Evolutionary conservation across 441 rosid genomes (phyloP).

Genomic region (Gossypium aridum): DNA sequence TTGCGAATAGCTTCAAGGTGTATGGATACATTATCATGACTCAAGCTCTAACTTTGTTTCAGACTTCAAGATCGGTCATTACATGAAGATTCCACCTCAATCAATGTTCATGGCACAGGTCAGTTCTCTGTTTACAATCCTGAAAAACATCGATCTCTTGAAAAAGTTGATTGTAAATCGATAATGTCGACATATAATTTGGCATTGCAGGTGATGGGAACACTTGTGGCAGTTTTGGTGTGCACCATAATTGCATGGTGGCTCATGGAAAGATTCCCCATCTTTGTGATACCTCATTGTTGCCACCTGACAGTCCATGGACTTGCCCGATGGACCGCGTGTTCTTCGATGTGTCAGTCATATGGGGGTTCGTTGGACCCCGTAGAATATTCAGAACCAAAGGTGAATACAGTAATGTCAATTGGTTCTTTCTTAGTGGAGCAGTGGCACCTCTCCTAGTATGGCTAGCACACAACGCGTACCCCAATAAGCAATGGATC

Average conservation of each 20-base stretch:
- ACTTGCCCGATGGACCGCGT: conserved; percentile 57
- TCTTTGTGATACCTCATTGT: conserved; percentile 46
- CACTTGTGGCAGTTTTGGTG: conserved; percentile 38
- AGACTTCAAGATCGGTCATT: conserved; percentile 75
- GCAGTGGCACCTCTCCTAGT: conserved; percentile 59
- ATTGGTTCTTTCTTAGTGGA: conserved; percentile 70
- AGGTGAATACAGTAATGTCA: conserved; percentile 53
- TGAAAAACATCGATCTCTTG: not conserved
- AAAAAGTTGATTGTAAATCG: not conserved
- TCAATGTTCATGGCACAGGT: conserved; percentile 81
- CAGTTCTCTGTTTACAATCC: not conserved
- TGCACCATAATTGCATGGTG: conserved; percentile 64
- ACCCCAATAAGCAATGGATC: conserved; percentile 57
- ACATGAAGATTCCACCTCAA: conserved; percentile 87
- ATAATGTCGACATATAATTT: not conserved
- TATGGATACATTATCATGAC: conserved; percentile 73
- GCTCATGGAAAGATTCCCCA: conserved; percentile 55
- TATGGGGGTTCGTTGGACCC: conserved; percentile 81
- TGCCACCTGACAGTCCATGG: conserved; percentile 61
- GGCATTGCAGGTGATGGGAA: conserved; percentile 48
- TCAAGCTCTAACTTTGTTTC: conserved; percentile 59
- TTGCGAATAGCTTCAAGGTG: conserved; percentile 83
- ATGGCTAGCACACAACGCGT: conserved; percentile 52
- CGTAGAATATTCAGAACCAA: conserved; percentile 61
- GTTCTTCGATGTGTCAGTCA: conserved; percentile 64